Base-by-base conservation (phyloP, 1,284 basidiomycete genomes). In the Pseudozyma sp. region DNA sequence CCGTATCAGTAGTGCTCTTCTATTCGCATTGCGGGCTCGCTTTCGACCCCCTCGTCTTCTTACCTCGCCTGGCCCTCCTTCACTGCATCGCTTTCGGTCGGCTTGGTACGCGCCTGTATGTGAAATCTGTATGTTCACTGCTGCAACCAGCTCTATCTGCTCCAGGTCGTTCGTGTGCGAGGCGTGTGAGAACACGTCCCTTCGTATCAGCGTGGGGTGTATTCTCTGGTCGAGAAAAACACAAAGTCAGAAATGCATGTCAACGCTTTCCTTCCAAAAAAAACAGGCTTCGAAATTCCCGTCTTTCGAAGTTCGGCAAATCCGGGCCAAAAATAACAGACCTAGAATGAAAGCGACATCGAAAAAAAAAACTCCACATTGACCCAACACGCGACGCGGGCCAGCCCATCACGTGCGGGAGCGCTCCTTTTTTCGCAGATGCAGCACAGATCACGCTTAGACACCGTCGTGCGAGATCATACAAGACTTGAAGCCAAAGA, bases 351-450 rank as follows among this genome's bases (percentile, higher is more conserved):
- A 58, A 35, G 6, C 7, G 45, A 34, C 52, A 18, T 10, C 39
- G 48, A 55, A 61, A 54, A 60, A 51, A 56, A 61, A 56, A 53
- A 58, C 70, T 72, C 63, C 63, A 72, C 70, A 60, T 72, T 35
- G 11, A 45, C 38, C 8, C 14, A n/a, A 59, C 70, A 51, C 70
- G 70, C 59, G 64, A 56, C 70, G 64, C 70, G 70, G 59, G 36
- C 13, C 38, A 21, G 12, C n/a, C 16, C 48, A 48, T 72, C 70
- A 72, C 70, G 70, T 72, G 70, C 59, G 36, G 3, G 25, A 21
- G 11, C 11, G 12, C 12, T 31, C 10, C 21, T 59, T 65, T 52
- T 25, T 11, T 21, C 14, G 18, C 45, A 11, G 10, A 4, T 47
- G 9, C 25, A 3, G 16, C 39, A 4, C 39, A 13, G 39, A 12